Percentiles rank a stretch among this genome's conserved stretches.
Conservation (phyloP, 768 basidiomycete genomes). For the Rhodosporidiobolus sp. region DNA sequence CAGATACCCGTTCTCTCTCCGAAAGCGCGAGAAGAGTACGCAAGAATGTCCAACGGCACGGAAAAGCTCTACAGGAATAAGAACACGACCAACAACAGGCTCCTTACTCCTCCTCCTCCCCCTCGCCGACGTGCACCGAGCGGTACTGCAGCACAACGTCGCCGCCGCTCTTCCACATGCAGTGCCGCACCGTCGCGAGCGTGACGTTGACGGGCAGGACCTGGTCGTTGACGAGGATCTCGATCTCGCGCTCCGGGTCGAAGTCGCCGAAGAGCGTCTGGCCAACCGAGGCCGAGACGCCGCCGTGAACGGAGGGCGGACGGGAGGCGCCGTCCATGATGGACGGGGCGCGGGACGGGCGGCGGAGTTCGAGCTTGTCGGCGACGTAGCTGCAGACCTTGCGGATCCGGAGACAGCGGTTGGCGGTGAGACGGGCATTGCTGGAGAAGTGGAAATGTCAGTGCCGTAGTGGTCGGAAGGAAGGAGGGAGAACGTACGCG, state of each 20-base stretch:
- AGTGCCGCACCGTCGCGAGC: conserved; percentile 83
- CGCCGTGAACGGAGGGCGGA: conserved; percentile 56
- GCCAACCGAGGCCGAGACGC: conserved; percentile 2
- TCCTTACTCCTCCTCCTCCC: background rate
- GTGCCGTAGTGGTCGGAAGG: too few relatives aligned
- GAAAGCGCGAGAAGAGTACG: too few relatives aligned
- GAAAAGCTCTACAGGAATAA: too few relatives aligned
- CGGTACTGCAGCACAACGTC: conserved; percentile 41
- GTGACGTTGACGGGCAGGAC: conserved; percentile 82
- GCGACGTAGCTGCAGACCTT: conserved; percentile 80
- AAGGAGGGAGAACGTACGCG: conserved; percentile 59
- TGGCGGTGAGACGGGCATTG: conserved; percentile 81
- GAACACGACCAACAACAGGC: too few relatives aligned
- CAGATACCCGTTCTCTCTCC: too few relatives aligned
- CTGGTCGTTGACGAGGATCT: conserved; percentile 83
- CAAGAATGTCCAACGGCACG: too few relatives aligned
- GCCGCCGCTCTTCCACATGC: conserved; percentile 61
- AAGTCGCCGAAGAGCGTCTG: conserved; percentile 16
- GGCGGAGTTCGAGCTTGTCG: conserved; percentile 44
- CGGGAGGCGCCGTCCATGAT: conserved; percentile 24
- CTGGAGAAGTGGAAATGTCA: conserved; percentile 47
- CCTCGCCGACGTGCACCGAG: background rate
- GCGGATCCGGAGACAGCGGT: conserved; percentile 73
- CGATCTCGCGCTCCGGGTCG: conserved; percentile 55
- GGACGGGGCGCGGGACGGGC: conserved; percentile 23